Conservation (phyloP, 1,139 yeast species). For the Blastobotrys elegans region DNA sequence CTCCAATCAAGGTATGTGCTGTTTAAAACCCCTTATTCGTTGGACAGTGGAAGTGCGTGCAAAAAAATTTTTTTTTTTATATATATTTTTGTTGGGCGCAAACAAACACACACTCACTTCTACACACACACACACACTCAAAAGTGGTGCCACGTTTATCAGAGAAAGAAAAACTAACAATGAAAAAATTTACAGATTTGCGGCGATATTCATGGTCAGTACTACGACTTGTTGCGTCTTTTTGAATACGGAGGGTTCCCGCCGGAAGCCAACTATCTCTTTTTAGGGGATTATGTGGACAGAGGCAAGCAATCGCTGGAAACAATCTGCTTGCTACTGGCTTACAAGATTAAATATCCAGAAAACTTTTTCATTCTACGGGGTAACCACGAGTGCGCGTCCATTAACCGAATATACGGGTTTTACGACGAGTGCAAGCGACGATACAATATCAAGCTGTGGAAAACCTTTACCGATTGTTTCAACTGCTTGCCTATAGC, state of each 20-base stretch:
- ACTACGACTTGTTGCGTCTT: slow-evolving; percentile 87
- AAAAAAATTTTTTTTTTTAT: too few relatives aligned
- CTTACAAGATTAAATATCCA: slow-evolving; percentile 95
- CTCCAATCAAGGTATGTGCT: slow-evolving; percentile 79
- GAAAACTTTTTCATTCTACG: slow-evolving; percentile 80
- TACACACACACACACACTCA: not conserved
- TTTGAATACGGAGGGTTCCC: slow-evolving; percentile 99
- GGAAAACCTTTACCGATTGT: slow-evolving; percentile 98
- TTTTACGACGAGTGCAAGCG: slow-evolving; percentile 96
- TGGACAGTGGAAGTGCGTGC: too few relatives aligned
- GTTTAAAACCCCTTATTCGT: too few relatives aligned
- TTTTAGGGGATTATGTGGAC: slow-evolving; percentile 95
- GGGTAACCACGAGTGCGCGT: slow-evolving; percentile 59
- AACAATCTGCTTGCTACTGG: slow-evolving; percentile 85
- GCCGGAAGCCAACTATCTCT: slow-evolving; percentile 55
- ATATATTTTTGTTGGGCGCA: not conserved
- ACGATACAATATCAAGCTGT: slow-evolving; percentile 91
- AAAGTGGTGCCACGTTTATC: not conserved
- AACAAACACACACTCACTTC: not conserved
- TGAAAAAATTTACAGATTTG: slow-evolving; percentile 40
- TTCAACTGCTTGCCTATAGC: slow-evolving; percentile 98
- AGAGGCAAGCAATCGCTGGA: slow-evolving; percentile 96
- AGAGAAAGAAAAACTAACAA: not conserved
- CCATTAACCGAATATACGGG: slow-evolving; percentile 94
- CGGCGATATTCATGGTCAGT: slow-evolving; percentile 98